These are phyloP conservation scores for Voacanga thouarsii DNA, from an alignment of 257 asterid species.

Conservation along the genomic window DNA sequence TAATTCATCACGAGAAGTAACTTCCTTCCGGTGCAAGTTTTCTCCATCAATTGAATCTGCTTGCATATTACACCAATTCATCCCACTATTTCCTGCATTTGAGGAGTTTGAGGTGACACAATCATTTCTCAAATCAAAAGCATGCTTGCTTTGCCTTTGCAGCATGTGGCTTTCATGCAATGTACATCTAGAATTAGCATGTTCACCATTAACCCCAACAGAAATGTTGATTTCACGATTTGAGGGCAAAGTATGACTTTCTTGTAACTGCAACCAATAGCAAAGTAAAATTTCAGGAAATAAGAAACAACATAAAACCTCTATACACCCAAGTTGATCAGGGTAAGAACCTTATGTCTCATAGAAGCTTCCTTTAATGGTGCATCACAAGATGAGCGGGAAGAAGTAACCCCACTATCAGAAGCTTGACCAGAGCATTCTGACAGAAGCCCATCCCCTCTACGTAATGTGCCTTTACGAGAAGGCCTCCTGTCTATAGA, in stretches of 20 bases:
- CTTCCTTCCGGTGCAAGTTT: constrained; percentile 28
- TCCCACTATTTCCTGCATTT: constrained; percentile 28
- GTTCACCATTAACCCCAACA: constrained; percentile 25
- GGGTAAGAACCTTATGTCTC: constrained; percentile 33
- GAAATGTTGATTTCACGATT: constrained; percentile 28
- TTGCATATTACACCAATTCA: constrained; percentile 23
- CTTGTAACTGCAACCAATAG: constrained; percentile 45
- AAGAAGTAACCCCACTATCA: constrained; percentile 30
- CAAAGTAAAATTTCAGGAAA: constrained; percentile 1
- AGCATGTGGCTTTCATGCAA: constrained; percentile 25
- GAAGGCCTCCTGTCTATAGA: constrained; percentile 29
- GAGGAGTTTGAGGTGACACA: constrained; percentile 30
- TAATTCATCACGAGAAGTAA: constrained; percentile 29
- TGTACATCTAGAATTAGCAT: constrained; percentile 23
- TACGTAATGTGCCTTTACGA: constrained; percentile 29
- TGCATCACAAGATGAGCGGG: constrained; percentile 19
- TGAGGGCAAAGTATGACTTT: constrained; percentile 21
- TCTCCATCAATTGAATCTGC: constrained; percentile 32
- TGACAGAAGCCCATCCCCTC: constrained; percentile 32
- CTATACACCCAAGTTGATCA: background rate
- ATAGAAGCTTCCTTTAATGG: constrained; percentile 17
- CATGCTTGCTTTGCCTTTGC: constrained; percentile 27
- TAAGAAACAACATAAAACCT: background rate
- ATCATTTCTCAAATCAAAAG: constrained; percentile 20
- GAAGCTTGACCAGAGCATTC: constrained; percentile 38